Evolutionary conservation across 768 basidiomycete genomes (phyloP).

Genomic region (Lactarius vividus): DNA sequence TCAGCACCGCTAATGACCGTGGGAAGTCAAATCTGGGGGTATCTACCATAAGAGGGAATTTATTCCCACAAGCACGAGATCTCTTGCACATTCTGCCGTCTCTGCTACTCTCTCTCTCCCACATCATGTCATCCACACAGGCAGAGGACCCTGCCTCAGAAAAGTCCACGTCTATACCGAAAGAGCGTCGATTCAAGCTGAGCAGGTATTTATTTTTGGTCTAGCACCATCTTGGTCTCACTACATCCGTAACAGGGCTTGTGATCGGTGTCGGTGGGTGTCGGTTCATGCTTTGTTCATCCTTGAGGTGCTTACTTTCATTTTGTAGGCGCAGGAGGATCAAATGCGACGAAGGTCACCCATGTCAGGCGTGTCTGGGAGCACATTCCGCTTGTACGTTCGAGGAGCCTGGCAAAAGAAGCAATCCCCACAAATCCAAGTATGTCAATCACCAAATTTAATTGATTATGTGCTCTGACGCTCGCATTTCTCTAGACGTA

Average conservation of each 20-base stretch:
- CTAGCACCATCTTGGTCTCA: constrained; percentile 9
- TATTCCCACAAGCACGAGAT: not conserved
- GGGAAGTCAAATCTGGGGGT: not conserved
- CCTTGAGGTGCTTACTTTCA: constrained; percentile 11
- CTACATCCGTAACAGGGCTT: constrained; percentile 53
- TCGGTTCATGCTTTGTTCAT: not conserved
- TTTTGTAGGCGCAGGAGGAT: constrained; percentile 68
- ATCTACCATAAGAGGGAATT: not conserved
- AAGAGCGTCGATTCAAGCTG: constrained; percentile 83
- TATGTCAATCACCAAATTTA: constrained; percentile 30
- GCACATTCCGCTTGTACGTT: constrained; percentile 82
- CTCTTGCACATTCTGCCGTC: not conserved
- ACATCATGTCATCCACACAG: constrained; percentile 12
- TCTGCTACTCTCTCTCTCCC: not conserved
- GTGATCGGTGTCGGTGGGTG: constrained; percentile 86
- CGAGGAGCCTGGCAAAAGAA: constrained; percentile 83
- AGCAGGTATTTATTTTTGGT: constrained; percentile 57
- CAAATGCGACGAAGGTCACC: constrained; percentile 87
- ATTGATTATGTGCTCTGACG: not conserved
- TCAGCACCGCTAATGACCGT: not conserved
- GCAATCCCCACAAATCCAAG: constrained; percentile 88
- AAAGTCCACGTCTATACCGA: constrained; percentile 41
- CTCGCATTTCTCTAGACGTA: constrained; percentile 47
- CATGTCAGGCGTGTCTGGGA: constrained; percentile 83
- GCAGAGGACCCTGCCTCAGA: constrained; percentile 12